Evolutionary conservation across 2,329 filamentous ascomycete genomes (phyloP).

Genomic region (Sporothrix curviconia): DNA sequence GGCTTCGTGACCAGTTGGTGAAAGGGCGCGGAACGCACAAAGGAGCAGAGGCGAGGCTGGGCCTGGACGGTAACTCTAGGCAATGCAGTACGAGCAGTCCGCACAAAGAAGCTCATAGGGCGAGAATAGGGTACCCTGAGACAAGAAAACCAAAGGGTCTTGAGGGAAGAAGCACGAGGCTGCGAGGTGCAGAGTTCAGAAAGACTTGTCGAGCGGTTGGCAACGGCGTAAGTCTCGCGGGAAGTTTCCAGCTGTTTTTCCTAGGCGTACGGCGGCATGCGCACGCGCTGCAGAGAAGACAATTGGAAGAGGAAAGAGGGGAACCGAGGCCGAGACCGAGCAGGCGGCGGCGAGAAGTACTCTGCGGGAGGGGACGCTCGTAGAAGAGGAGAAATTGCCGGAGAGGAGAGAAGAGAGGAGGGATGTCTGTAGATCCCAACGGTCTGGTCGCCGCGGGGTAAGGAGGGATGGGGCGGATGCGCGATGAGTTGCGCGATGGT

Average conservation of each 20-base stretch:
- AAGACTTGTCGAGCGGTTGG: too few relatives aligned
- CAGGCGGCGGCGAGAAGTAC: not conserved
- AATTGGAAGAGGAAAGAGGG: not conserved
- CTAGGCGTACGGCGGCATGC: too few relatives aligned
- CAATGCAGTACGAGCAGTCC: not conserved
- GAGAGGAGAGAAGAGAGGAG: not conserved
- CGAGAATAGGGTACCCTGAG: not conserved
- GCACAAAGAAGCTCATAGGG: constrained; percentile 1
- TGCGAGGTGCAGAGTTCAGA: too few relatives aligned
- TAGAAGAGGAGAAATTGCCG: not conserved
- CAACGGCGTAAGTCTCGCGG: too few relatives aligned
- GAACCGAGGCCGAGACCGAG: not conserved
- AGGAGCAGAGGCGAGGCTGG: not conserved
- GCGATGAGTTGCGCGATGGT: not conserved
- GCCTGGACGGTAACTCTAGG: not conserved
- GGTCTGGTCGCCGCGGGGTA: not conserved
- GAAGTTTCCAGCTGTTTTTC: too few relatives aligned
- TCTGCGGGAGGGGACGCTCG: too few relatives aligned
- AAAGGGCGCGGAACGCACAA: not conserved
- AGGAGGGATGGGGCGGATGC: not conserved
- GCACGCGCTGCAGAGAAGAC: too few relatives aligned
- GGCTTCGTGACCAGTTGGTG: not conserved
- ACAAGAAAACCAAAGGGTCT: not conserved
- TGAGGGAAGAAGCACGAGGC: not conserved
- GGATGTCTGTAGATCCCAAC: too few relatives aligned